Evolutionary conservation across 768 basidiomycete species (phyloP), one percentile per base, ranked within the genome.

Genomic region (Steccherinum ochraceum): DNA sequence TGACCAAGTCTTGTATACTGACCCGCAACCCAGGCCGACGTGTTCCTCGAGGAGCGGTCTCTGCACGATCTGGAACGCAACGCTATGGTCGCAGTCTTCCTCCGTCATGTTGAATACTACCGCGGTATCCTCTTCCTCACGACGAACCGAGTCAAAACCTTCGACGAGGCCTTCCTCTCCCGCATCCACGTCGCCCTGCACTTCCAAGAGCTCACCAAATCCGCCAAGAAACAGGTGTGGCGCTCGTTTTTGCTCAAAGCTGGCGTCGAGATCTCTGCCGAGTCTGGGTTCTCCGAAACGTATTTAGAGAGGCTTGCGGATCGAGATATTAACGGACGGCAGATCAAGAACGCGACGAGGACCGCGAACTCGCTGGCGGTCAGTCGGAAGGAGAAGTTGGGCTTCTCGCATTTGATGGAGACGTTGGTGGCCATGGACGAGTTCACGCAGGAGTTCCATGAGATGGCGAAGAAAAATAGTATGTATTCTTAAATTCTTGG

Each of bases 81-180:
- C 56, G 83, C 83, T 0, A 81, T 85, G 75, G 82, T 86, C 10
- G 81, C 83, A 4, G 81, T 84, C 16, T 84, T 61, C 57, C 44
- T 61, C 27, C 52, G 68, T 43, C 51, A 52, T 40, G 18, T 54
- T 30, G 42, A 61, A 40, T 56, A 60, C 52, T 67, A 69, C 56
- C 59, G 62, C 27, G 70, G 70, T 23, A 65, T 73, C 39, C 62
- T 72, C 24, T 67, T 72, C 60, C 61, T 73, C 48, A 71, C 70
- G 10, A 72, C 70, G 11, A 72, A 71, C 60, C 58, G 65, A 27
- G 55, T 69, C 45, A 75, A 78, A 52, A 70, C 78, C 1, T 82
- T 84, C 64, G 83, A 84, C 59, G 80, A 80, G 54, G 83, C 83
- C 7, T 85, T 83, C 75, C 73, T 83, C 47, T 81, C 80, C 16